A percentile compares a stretch with the other conserved stretches of the same genome.
Evolutionary conservation across 768 basidiomycete genomes (phyloP).

Genomic region (Leucogyrophana mollusca): DNA sequence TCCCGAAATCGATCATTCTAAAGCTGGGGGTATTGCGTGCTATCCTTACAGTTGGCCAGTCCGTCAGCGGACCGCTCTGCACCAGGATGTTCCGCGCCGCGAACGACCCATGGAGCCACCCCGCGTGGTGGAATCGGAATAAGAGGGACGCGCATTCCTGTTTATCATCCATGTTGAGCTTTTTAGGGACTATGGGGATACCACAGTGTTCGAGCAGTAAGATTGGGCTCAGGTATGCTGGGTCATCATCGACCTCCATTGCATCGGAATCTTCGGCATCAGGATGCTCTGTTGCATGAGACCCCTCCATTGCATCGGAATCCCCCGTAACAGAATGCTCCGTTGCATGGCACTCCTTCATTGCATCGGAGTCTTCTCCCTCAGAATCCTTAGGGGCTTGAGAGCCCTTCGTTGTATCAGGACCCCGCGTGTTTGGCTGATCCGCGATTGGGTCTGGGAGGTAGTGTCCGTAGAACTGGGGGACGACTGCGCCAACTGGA

Average conservation of each 20-base stretch:
- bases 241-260: neutral
- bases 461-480: constrained; percentile 61
- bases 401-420: neutral
- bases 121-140: constrained; percentile 34
- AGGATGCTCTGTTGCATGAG: constrained; percentile 16
- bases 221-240: constrained; percentile 36
- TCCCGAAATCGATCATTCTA: constrained; percentile 44
- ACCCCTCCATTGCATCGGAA: neutral
- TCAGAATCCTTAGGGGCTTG: constrained; percentile 19
- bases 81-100: constrained; percentile 37
- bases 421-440: too few relatives aligned
- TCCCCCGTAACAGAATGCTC: too few relatives aligned
- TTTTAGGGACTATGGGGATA: constrained; percentile 18
- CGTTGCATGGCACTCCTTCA: too few relatives aligned
- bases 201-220: constrained; percentile 46
- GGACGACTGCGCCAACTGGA: constrained; percentile 45
- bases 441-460: constrained; percentile 15
- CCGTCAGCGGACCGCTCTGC: constrained; percentile 22
- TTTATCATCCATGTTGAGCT: constrained; percentile 36
- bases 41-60: constrained; percentile 19
- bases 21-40: constrained; percentile 19
- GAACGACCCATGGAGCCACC: constrained; percentile 38
- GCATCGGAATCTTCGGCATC: constrained; percentile 3
- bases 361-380: neutral
- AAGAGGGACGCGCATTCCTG: constrained; percentile 38